Evolutionary conservation across 1,284 basidiomycete species (phyloP).

Genomic region (Pseudozyma sp.): DNA sequence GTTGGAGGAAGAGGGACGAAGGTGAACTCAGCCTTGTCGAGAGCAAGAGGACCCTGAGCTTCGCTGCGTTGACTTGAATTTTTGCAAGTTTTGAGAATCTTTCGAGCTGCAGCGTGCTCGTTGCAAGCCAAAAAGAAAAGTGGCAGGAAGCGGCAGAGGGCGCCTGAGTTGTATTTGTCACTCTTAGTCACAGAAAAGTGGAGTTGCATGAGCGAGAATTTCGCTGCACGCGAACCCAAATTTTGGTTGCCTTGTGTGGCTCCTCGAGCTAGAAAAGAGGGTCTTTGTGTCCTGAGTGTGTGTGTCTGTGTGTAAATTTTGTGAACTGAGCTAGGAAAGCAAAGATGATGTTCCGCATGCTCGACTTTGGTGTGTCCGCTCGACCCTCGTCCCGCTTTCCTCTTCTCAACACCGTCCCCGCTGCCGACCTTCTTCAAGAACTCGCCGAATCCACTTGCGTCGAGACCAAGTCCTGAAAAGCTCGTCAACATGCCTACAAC

Average conservation of each 20-base stretch:
- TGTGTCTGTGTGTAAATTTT: too few species aligned
- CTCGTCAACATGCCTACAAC: slow-evolving; percentile 32
- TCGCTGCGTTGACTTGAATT: not conserved
- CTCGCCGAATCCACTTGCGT: not conserved
- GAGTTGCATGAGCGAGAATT: slow-evolving; percentile 3
- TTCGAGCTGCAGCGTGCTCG: slow-evolving; percentile 4
- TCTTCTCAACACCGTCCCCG: too few species aligned
- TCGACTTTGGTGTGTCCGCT: too few species aligned
- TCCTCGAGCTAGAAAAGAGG: not conserved
- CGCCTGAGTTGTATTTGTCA: not conserved
- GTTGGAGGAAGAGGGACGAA: slow-evolving; percentile 1
- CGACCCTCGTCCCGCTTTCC: too few species aligned
- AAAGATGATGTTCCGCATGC: too few species aligned
- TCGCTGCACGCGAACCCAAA: not conserved
- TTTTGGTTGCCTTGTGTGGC: slow-evolving; percentile 1
- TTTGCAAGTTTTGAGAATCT: slow-evolving; percentile 15
- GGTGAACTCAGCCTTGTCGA: slow-evolving; percentile 9
- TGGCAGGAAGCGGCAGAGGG: not conserved
- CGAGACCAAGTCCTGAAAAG: not conserved
- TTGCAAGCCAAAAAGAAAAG: not conserved
- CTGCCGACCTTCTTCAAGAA: not conserved
- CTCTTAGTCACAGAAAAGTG: not conserved
- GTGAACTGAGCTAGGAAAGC: too few species aligned
- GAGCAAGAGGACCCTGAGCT: not conserved
- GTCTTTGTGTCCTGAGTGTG: not conserved